Evolutionary conservation across 768 basidiomycete genomes (phyloP), one percentile per base, ranked within the genome.

Genomic region (Tubosaeta sp.): DNA sequence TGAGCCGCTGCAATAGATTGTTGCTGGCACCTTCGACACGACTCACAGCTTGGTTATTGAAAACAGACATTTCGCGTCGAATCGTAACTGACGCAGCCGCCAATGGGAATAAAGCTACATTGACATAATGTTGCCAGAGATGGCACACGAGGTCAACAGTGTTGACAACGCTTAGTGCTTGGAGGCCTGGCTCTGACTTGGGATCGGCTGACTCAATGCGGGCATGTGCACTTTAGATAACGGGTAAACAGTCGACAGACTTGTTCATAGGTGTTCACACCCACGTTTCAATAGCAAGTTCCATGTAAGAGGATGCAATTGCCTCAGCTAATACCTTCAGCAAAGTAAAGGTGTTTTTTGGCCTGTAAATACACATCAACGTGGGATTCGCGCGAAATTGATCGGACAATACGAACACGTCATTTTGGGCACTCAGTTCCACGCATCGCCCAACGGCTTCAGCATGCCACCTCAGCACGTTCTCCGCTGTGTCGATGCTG

Each of bases 401-500:
- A 33, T 41, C 27, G 53, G 38, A 8, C 26, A 1, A 17, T 4
- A 76, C 91, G 72, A 63, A 97, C 93, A 95, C 83, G 62, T 99
- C 97, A 39, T 81, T 84, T 8, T 80, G 63, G 11, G 85, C 70
- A 63, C 85, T 94, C 43, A 99, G 74, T 69, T 98, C 97, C 11
- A 95, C 90, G 58, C 92, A 95, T 59, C 97, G 75, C 5, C 97
- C 95, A 27, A 97, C 85, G 5, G 94, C 91, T 66, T 99, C 97
- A 2, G 97, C 95, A 69, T 99, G 97, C 94, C 95, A 97, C 67
- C 85, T 91, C 14, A 98, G 73, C 85, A 98, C 94, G 60, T 79
- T 86, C 73, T 95, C 93, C 2, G 93, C 90, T 10, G 83, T 73
- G 37, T 84, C 82, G 3, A 97, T 71, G 43, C 74, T 85, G 33